These are phyloP conservation scores for Logfia minima DNA, from an alignment of 129 eudicot genomes.

Conservation along the genomic window DNA sequence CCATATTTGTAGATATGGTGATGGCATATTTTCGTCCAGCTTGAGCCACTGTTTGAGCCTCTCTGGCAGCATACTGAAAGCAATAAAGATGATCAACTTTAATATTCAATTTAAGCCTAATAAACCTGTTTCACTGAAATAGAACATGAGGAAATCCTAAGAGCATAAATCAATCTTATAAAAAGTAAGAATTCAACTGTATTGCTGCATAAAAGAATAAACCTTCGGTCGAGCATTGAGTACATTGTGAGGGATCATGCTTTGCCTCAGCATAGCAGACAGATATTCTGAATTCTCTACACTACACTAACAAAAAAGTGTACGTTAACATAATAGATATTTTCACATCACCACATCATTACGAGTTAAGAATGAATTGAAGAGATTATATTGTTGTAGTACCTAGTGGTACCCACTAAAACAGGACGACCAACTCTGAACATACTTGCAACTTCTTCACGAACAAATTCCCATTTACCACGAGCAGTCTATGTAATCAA, in stretches of 20 bases:
- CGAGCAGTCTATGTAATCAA: slow-evolving; percentile 67
- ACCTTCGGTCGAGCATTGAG: slow-evolving; percentile 99
- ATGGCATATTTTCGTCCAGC: slow-evolving; percentile 97
- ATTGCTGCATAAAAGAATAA: slow-evolving; percentile 16
- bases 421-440: slow-evolving; percentile 93
- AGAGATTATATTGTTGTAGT: slow-evolving; percentile 27
- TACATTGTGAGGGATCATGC: slow-evolving; percentile 85
- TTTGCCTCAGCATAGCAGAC: slow-evolving; percentile 65
- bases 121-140: slow-evolving; percentile 1
- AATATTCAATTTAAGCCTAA: slow-evolving; percentile 4
- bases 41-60: slow-evolving; percentile 97
- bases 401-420: slow-evolving; percentile 98
- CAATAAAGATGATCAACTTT: not conserved
- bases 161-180: slow-evolving; percentile 12
- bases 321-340: not conserved
- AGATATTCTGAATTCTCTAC: slow-evolving; percentile 95
- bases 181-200: slow-evolving; percentile 18
- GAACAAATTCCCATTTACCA: slow-evolving; percentile 86
- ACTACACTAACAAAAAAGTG: slow-evolving; percentile 51
- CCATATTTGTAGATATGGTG: slow-evolving; percentile 96
- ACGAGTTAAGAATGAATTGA: slow-evolving; percentile 6
- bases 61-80: slow-evolving; percentile 94
- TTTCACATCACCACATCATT: not conserved
- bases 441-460: slow-evolving; percentile 80
- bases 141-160: not conserved